phyloP scores from a whole-genome alignment of 2,329 filamentous ascomycete genomes.

The Phoma sp. region DNA sequence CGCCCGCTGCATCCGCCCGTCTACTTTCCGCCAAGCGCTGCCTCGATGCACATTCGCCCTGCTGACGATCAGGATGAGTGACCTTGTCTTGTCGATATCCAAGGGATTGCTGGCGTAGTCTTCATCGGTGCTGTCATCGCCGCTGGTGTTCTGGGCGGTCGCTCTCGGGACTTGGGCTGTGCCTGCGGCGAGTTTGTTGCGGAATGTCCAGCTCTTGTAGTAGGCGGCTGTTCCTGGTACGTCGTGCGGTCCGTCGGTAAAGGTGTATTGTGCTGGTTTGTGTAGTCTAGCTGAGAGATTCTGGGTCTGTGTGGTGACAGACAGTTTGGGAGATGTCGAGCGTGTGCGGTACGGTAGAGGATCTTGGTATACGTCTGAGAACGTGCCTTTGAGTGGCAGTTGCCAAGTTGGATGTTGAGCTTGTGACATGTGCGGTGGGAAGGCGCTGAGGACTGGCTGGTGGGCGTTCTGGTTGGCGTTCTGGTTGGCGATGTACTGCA shows the following conservation, averaged over 20 bases:
- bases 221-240: slow-evolving; percentile 14
- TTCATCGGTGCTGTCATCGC: background rate
- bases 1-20: background rate
- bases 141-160: background rate
- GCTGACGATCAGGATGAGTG: slow-evolving; percentile 13
- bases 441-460: background rate
- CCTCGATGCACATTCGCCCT: slow-evolving; percentile 9
- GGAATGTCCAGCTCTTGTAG: slow-evolving; percentile 17
- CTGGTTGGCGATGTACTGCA: background rate
- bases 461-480: background rate
- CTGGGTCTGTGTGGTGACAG: background rate
- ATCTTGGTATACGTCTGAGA: background rate
- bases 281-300: background rate
- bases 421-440: background rate
- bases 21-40: slow-evolving; percentile 1
- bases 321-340: background rate
- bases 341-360: background rate
- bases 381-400: background rate
- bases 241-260: background rate
- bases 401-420: background rate
- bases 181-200: slow-evolving; percentile 1
- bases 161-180: background rate
- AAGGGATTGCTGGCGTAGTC: background rate
- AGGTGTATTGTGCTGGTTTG: background rate
- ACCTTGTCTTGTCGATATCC: background rate